Percentiles rank a stretch among this genome's conserved stretches.
phyloP scores from a whole-genome alignment of 2,329 filamentous ascomycete species.

The Epichloe glyceriae region DNA sequence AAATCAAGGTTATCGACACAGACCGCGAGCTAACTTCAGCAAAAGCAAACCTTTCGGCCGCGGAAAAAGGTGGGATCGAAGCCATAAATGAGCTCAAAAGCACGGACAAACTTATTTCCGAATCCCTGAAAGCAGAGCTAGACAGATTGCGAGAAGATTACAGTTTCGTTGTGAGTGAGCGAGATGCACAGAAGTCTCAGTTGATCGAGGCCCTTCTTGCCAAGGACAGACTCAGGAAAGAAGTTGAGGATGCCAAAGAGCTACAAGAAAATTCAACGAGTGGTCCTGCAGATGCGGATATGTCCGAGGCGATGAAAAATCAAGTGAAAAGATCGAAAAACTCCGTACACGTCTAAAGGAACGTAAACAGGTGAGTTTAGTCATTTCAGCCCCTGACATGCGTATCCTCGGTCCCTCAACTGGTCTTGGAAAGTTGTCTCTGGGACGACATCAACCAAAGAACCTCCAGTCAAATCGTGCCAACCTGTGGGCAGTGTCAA shows the following conservation, averaged over 20 bases:
- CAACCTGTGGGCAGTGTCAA: not conserved
- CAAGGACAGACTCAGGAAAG: slow-evolving; percentile 46
- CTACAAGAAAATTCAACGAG: slow-evolving; percentile 24
- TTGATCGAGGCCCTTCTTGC: slow-evolving; percentile 46
- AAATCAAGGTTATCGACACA: slow-evolving; percentile 36
- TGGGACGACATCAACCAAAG: not conserved
- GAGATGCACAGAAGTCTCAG: slow-evolving; percentile 45
- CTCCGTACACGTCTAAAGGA: slow-evolving; percentile 40
- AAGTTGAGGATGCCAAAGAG: slow-evolving; percentile 34
- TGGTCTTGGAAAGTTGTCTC: not conserved
- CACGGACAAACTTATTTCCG: slow-evolving; percentile 44
- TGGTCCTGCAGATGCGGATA: slow-evolving; percentile 22
- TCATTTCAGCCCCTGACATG: not conserved
- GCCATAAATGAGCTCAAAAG: slow-evolving; percentile 46
- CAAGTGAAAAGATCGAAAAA: slow-evolving; percentile 43
- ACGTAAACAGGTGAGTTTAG: slow-evolving; percentile 43
- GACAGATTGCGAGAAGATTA: slow-evolving; percentile 40
- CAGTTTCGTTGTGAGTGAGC: slow-evolving; percentile 35
- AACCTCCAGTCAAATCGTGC: not conserved
- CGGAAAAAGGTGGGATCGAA: slow-evolving; percentile 39
- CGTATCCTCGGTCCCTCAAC: not conserved
- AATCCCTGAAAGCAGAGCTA: slow-evolving; percentile 45
- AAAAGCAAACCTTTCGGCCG: slow-evolving; percentile 39
- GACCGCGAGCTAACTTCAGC: slow-evolving; percentile 41
- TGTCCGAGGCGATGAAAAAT: slow-evolving; percentile 27